These are phyloP conservation scores for Mycena filopes DNA, from an alignment of 768 basidiomycete genomes.

Conservation along the genomic window DNA sequence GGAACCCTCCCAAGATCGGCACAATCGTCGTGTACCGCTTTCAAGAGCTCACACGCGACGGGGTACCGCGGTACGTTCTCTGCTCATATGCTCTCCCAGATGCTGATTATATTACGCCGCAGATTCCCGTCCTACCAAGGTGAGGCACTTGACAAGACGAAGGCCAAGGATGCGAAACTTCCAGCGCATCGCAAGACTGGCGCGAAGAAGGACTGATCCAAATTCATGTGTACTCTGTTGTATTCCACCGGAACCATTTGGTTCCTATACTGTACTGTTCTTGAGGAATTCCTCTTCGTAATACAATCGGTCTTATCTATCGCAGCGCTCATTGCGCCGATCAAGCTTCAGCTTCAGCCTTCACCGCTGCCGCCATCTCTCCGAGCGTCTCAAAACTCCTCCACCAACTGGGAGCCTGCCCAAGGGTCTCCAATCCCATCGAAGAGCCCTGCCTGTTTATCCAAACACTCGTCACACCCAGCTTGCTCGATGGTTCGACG, in stretches of 20 bases:
- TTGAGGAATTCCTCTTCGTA: conserved; percentile 27
- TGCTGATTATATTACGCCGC: neutral
- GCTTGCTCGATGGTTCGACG: conserved; percentile 66
- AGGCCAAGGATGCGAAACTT: conserved; percentile 66
- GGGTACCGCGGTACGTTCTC: conserved; percentile 60
- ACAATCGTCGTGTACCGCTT: conserved; percentile 68
- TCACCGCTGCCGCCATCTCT: conserved; percentile 69
- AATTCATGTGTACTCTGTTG: no score
- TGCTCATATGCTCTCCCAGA: neutral
- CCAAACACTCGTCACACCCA: conserved; percentile 72
- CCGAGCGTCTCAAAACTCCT: conserved; percentile 71
- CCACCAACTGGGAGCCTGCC: conserved; percentile 47
- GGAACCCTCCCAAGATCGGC: conserved; percentile 64
- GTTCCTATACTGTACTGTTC: neutral
- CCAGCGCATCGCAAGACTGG: conserved; percentile 50
- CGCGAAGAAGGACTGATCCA: conserved; percentile 25
- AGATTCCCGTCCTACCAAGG: conserved; percentile 69
- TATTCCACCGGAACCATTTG: conserved; percentile 2
- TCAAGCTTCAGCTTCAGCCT: conserved; percentile 43
- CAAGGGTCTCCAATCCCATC: conserved; percentile 51
- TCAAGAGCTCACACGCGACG: conserved; percentile 67
- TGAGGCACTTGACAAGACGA: conserved; percentile 61
- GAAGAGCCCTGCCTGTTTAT: conserved; percentile 66
- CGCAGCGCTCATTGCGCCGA: neutral
- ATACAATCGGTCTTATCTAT: neutral